Evolutionary conservation across 768 basidiomycete genomes (phyloP), one percentile per base, ranked within the genome.

Genomic region (Lentinula sp.): DNA sequence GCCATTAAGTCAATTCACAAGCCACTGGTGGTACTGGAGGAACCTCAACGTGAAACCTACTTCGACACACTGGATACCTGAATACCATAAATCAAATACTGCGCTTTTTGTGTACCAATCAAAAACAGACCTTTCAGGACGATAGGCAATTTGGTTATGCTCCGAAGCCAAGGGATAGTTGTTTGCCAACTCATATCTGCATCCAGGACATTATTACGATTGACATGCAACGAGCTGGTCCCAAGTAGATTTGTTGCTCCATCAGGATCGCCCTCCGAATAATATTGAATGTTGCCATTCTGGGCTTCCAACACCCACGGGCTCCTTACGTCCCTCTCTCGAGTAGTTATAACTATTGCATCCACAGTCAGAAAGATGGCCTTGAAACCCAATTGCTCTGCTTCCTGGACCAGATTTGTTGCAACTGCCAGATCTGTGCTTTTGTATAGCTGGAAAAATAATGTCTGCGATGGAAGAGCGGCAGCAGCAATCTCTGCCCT

Each of bases 361-460:
- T 98, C 95, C 2, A 96, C 94, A 2, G 95, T 97, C 59, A 98
- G 77, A 71, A 93, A 93, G 61, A 98, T 90, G 0, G 91, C 93
- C 52, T 88, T 92, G 73, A 90, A 95, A 0, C 93, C 92, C 3
- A 91, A 73, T 35, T 72, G 69, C 61, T 89, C 88, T 20, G 93
- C 82, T 54, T 90, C 85, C 50, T 80, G 79, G 15, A 97, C 81
- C 33, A 91, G 83, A 63, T 80, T 78, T 68, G 85, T 86, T 1
- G 93, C 92, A 39, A 80, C 77, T 13, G 73, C 67, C 61, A 91
- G 82, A 67, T 91, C 79, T 48, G 77, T 76, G 73, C 93, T 85
- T 67, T 96, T 91, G 76, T 98, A 96, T 13, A 97, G 76, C 69
- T 93, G 91, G 74, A 92, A 93, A 71, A 91, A 91, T 39, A 92